phyloP scores from a whole-genome alignment of 2,329 filamentous ascomycete genomes.

The Penicillium sp. region DNA sequence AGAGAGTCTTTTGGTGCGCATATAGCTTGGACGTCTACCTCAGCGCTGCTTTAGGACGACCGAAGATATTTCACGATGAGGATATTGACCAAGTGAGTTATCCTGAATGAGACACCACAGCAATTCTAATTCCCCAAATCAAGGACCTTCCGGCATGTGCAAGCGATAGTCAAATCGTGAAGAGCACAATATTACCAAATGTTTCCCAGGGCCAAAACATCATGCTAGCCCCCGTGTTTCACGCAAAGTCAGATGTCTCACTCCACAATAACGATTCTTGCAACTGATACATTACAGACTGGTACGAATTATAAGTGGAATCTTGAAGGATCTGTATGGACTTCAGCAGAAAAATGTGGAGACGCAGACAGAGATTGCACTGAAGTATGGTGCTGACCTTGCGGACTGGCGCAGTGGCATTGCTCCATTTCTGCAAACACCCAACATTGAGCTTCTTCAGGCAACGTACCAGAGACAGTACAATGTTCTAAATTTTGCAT shows the following conservation, averaged over 20 bases:
- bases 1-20: conserved; percentile 21
- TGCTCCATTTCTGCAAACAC: conserved; percentile 29
- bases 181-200: conserved; percentile 22
- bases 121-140: not conserved
- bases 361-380: conserved; percentile 35
- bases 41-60: conserved; percentile 18
- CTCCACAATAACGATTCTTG: not conserved
- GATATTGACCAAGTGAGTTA: conserved; percentile 18
- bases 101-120: not conserved
- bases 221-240: conserved; percentile 50
- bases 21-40: conserved; percentile 23
- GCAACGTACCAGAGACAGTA: conserved; percentile 51
- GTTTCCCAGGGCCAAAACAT: conserved; percentile 36
- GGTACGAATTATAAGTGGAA: conserved; percentile 46
- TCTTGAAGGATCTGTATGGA: conserved; percentile 48
- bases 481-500: conserved; percentile 38
- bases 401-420: conserved; percentile 50
- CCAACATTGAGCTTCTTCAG: conserved; percentile 40
- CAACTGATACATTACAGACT: conserved; percentile 24
- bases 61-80: conserved; percentile 20
- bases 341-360: conserved; percentile 11
- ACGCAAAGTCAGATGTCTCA: conserved; percentile 33
- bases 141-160: conserved; percentile 18
- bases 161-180: conserved; percentile 23
- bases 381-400: conserved; percentile 46